phyloP scores from a whole-genome alignment of 2,329 filamentous ascomycete species.

The Xylariaceae sp. region DNA sequence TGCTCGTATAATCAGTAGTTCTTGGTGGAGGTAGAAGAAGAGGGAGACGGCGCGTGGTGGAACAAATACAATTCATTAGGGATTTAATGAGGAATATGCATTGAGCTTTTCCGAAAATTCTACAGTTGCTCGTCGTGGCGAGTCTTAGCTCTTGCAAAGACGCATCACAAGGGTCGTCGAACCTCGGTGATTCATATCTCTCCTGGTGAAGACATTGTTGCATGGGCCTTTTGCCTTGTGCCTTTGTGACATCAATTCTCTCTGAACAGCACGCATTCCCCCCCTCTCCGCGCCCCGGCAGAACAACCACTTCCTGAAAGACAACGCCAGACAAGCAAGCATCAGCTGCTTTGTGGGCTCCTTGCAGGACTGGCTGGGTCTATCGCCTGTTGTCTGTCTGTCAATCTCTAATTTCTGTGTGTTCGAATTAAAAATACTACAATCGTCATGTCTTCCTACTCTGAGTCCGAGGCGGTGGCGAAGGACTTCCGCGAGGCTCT shows the following conservation, averaged over 20 bases:
- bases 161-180: slow-evolving; percentile 23
- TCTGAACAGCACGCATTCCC: slow-evolving; percentile 12
- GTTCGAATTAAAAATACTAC: slow-evolving; percentile 15
- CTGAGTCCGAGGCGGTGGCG: slow-evolving; percentile 73
- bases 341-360: not conserved
- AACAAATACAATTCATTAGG: slow-evolving; percentile 12
- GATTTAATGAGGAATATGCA: slow-evolving; percentile 18
- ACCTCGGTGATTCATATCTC: slow-evolving; percentile 27
- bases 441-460: slow-evolving; percentile 24
- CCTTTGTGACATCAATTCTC: slow-evolving; percentile 25
- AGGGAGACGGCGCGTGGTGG: slow-evolving; percentile 11
- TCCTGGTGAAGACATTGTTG: slow-evolving; percentile 28
- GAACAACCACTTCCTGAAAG: slow-evolving; percentile 8
- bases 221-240: slow-evolving; percentile 21
- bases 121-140: slow-evolving; percentile 22
- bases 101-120: slow-evolving; percentile 19
- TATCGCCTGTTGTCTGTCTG: slow-evolving; percentile 8
- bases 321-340: slow-evolving; percentile 13
- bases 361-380: slow-evolving; percentile 1
- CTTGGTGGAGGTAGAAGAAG: slow-evolving; percentile 13
- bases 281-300: not conserved
- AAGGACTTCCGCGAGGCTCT: slow-evolving; percentile 92
- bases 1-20: slow-evolving; percentile 18
- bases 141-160: slow-evolving; percentile 22
- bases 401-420: slow-evolving; percentile 17